Percentiles rank a stretch among this genome's conserved stretches.
Evolutionary conservation across 495 filamentous ascomycete species (phyloP).

Genomic region (Annulohypoxylon nitens): DNA sequence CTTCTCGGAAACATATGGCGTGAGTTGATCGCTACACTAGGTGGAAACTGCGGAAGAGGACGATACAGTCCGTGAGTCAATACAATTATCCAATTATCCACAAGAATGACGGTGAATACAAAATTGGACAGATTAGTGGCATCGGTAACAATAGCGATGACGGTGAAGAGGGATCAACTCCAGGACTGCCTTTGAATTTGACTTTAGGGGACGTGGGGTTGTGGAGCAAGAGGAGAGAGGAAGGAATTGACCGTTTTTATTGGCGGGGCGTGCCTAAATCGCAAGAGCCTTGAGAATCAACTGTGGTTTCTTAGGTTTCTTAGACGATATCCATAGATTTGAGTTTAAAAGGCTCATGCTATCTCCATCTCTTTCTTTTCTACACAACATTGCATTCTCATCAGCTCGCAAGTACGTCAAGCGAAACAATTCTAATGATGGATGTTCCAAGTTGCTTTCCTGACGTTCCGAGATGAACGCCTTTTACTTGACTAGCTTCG

Average conservation of each 20-base stretch:
- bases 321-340: not conserved
- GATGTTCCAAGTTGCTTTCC: slow-evolving; percentile 6
- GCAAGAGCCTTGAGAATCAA: not conserved
- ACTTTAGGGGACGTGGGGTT: slow-evolving; percentile 16
- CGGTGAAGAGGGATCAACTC: not conserved
- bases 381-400: not conserved
- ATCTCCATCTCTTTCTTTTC: slow-evolving; percentile 13
- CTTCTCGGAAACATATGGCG: slow-evolving; percentile 5
- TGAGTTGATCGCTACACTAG: slow-evolving; percentile 4
- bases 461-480: not conserved
- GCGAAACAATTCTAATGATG: not conserved
- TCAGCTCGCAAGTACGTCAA: not conserved
- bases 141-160: not conserved
- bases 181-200: not conserved
- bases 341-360: not conserved
- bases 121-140: not conserved
- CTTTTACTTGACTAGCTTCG: not conserved
- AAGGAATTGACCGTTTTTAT: slow-evolving; percentile 7
- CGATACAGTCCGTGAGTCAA: not conserved
- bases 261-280: not conserved
- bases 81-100: not conserved
- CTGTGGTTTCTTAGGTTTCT: not conserved
- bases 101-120: not conserved
- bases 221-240: not conserved
- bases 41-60: not conserved